Percentiles rank a stretch among this genome's conserved stretches.
Evolutionary conservation across 495 filamentous ascomycete genomes (phyloP).

Genomic region (Cairneyella variabilis): DNA sequence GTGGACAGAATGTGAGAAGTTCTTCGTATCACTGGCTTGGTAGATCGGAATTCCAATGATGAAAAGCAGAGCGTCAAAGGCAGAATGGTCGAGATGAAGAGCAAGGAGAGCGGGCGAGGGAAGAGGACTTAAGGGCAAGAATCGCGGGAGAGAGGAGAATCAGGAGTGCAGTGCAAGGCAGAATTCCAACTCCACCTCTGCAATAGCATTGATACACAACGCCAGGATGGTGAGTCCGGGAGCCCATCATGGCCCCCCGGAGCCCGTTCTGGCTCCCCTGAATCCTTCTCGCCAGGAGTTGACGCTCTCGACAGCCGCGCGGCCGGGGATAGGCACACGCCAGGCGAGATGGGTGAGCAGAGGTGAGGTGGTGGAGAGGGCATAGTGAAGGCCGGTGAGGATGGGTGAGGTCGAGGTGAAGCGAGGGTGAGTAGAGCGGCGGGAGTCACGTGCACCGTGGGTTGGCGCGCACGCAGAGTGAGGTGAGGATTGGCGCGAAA

Average conservation of each 20-base stretch:
- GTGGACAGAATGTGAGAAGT: conserved; percentile 6
- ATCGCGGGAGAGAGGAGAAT: conserved; percentile 12
- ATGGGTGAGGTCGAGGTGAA: conserved; percentile 3
- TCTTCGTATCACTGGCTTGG: conserved; percentile 10
- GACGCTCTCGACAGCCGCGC: conserved; percentile 6
- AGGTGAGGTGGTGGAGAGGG: conserved; percentile 8
- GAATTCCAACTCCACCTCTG: conserved; percentile 10
- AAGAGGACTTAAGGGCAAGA: conserved; percentile 13
- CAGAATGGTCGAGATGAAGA: background rate
- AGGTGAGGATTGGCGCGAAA: no score
- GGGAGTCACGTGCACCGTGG: conserved; percentile 10
- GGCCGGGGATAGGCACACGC: conserved; percentile 2
- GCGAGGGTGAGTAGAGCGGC: background rate
- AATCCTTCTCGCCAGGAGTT: background rate
- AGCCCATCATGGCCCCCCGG: conserved; percentile 6
- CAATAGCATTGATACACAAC: conserved; percentile 9
- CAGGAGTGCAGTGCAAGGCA: conserved; percentile 11
- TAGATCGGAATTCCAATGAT: conserved; percentile 12
- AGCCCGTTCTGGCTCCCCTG: background rate
- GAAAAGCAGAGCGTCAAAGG: conserved; percentile 11
- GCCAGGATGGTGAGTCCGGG: conserved; percentile 6
- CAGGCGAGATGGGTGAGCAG: conserved; percentile 11
- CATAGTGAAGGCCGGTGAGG: conserved; percentile 1
- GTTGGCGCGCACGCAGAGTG: conserved; percentile 9
- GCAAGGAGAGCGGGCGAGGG: conserved; percentile 9